phyloP scores from a whole-genome alignment of 495 filamentous ascomycete species.

The Annulohypoxylon maeteangense region DNA sequence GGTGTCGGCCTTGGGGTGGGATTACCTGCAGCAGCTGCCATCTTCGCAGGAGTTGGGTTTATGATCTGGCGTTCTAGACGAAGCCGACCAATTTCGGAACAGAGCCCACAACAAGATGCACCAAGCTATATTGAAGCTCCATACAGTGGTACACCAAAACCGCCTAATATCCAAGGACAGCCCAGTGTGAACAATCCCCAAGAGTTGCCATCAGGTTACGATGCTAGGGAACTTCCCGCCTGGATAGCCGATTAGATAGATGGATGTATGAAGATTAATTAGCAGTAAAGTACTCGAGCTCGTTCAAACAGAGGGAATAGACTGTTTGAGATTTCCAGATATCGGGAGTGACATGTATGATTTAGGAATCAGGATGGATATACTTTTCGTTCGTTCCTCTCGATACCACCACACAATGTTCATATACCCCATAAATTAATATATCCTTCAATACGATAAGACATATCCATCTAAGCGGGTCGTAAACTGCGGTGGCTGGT shows the following conservation, averaged over 20 bases:
- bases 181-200: neutral
- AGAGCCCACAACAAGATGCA: neutral
- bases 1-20: slow-evolving; percentile 25
- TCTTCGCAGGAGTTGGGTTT: slow-evolving; percentile 23
- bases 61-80: slow-evolving; percentile 22
- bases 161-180: neutral
- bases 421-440: neutral
- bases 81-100: neutral
- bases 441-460: neutral
- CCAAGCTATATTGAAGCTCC: too few species aligned
- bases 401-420: too few species aligned
- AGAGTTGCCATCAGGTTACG: slow-evolving; percentile 9
- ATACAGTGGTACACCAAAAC: neutral
- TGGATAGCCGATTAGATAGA: neutral
- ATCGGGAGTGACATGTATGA: neutral
- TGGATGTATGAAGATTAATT: neutral
- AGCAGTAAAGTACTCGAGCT: too few species aligned
- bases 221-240: slow-evolving; percentile 13
- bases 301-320: neutral
- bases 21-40: slow-evolving; percentile 17
- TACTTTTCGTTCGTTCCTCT: too few species aligned
- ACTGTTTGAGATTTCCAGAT: neutral
- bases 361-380: too few species aligned
- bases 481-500: too few species aligned
- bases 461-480: neutral